Base-by-base conservation (phyloP, 495 filamentous ascomycete species). In the Penicillium desertorum region DNA sequence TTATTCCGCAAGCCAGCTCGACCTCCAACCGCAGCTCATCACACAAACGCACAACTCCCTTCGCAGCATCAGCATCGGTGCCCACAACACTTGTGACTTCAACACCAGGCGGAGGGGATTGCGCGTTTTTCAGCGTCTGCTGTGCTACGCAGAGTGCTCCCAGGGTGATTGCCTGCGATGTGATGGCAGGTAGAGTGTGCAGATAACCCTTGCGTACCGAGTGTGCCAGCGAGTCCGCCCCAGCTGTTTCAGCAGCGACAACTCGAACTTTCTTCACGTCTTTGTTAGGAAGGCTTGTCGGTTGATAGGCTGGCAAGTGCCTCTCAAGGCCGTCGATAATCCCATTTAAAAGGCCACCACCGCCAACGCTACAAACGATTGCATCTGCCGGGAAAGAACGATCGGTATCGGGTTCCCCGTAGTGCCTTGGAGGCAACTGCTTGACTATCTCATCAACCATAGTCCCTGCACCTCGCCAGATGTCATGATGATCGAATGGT, bases 1-100 rank as follows among this genome's bases (percentile, higher is more conserved):
- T 86, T 19, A 92, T 91, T 0, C 91, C 91, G 69, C 93, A 92
- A n/a, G 89, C 83, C 60, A 86, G 72, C 71, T 96, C 93, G 10
- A 95, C 88, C 51, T 91, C 70, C 63, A 95, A 70, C 47, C 86
- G 72, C 68, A 87, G 82, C 47, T 92, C 88, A 64, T 96, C 90
- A 30, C 89, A 84, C 59, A 96, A 81, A 34, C 80, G 68, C 63
- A 86, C 76, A 51, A 86, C 83, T 0, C 83, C 90, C 74, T 81
- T 79, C 12, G 88, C 91, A 1, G 93, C 92, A 59, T 95, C 86
- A 1, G 79, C 81, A 69, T 98, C 93, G 6, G 77, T 81, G 1
- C 93, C 76, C 9, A 92, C 88, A 43, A 83, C 69, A 65, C 83
- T 88, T 20, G 71, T 74, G 39, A 95, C 81, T 32, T 78, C 23